Conservation (phyloP, 2,329 filamentous ascomycete genomes). For the Elsinoe batatas region DNA sequence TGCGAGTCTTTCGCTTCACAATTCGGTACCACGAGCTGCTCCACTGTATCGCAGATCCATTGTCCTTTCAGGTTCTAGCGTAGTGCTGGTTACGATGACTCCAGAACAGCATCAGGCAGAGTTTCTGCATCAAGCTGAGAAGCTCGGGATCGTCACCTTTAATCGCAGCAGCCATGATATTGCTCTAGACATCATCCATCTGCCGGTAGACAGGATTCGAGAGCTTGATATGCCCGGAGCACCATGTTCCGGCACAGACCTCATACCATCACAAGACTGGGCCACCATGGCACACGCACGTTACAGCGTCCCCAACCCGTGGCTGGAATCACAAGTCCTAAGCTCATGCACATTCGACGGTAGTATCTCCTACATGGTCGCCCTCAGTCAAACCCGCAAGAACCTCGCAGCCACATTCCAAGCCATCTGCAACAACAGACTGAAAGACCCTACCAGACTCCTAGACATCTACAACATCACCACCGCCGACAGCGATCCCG, state of each 20-base stretch:
- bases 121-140: conserved; percentile 15
- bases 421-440: conserved; percentile 43
- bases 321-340: conserved; percentile 15
- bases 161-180: conserved; percentile 11
- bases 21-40: not conserved
- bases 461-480: conserved; percentile 14
- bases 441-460: conserved; percentile 31
- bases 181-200: conserved; percentile 13
- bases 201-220: conserved; percentile 15
- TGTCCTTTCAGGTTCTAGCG: conserved; percentile 15
- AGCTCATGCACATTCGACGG: conserved; percentile 23
- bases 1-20: conserved; percentile 17
- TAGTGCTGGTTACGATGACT: conserved; percentile 17
- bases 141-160: conserved; percentile 10
- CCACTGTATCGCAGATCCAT: conserved; percentile 16
- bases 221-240: conserved; percentile 14
- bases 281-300: conserved; percentile 13
- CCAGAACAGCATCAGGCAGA: conserved; percentile 15
- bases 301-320: not conserved
- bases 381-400: conserved; percentile 42
- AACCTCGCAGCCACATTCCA: conserved; percentile 48
- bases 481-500: conserved; percentile 6
- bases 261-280: conserved; percentile 14
- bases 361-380: conserved; percentile 23
- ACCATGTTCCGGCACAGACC: conserved; percentile 14